A percentile compares a stretch with the other conserved stretches of the same genome.
phyloP scores from a whole-genome alignment of 768 basidiomycete genomes.

The Pleurotus djamor region DNA sequence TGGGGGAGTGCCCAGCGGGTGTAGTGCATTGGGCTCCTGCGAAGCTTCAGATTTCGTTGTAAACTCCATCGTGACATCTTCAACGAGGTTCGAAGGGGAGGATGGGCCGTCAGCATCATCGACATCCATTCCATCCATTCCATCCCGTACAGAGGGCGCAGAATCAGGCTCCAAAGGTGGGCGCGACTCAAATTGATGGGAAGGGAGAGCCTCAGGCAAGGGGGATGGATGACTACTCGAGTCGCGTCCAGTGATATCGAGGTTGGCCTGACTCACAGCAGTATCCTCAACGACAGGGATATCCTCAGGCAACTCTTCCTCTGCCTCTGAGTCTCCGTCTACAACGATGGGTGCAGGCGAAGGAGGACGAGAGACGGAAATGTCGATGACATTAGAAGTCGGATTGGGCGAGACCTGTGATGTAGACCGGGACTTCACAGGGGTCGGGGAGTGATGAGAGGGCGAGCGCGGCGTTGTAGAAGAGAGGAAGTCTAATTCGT shows the following conservation, averaged over 20 bases:
- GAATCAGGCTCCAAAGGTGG: too few relatives aligned
- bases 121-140: not conserved
- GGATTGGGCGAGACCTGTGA: conserved; percentile 6
- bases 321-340: not conserved
- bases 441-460: conserved; percentile 13
- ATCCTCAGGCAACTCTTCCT: not conserved
- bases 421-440: conserved; percentile 9
- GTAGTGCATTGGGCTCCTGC: not conserved
- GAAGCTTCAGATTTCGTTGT: not conserved
- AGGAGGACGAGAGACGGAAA: conserved; percentile 5
- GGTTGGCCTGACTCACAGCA: not conserved
- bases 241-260: not conserved
- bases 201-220: too few relatives aligned
- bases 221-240: too few relatives aligned
- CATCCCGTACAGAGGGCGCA: too few relatives aligned
- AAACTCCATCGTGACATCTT: too few relatives aligned
- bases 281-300: not conserved
- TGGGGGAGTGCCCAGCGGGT: not conserved
- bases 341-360: not conserved
- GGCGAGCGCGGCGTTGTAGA: conserved; percentile 6
- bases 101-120: not conserved
- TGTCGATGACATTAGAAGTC: conserved; percentile 8
- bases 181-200: too few relatives aligned
- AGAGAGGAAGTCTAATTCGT: conserved; percentile 7
- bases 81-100: not conserved